Conservation (phyloP, 305 asterid species). For the Lippia alba region DNA sequence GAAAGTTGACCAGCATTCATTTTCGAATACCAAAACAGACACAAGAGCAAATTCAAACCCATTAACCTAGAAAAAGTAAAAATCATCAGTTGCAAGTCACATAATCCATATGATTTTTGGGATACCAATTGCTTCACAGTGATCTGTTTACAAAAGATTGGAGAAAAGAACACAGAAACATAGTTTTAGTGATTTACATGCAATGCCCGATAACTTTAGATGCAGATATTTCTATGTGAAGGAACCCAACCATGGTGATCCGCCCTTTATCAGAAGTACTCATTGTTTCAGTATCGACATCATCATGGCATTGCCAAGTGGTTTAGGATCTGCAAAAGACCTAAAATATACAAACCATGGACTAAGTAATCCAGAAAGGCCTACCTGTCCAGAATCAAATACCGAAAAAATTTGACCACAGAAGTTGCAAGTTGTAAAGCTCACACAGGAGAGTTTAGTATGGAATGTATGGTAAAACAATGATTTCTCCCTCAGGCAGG, state of each 20-base stretch:
- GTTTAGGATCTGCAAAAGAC: conserved; percentile 73
- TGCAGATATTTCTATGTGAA: conserved; percentile 25
- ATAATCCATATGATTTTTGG: conserved; percentile 17
- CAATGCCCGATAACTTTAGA: conserved; percentile 26
- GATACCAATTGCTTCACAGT: conserved; percentile 21
- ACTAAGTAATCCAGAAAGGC: conserved; percentile 19
- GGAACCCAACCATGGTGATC: conserved; percentile 77
- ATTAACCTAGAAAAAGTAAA: conserved; percentile 57
- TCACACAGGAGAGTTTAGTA: conserved; percentile 70
- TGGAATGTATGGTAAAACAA: conserved; percentile 61
- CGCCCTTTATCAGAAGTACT: conserved; percentile 78
- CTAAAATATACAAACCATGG: conserved; percentile 47
- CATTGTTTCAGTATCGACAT: conserved; percentile 70
- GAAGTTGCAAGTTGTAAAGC: conserved; percentile 61
- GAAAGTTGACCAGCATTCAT: conserved; percentile 65
- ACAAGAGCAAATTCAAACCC: conserved; percentile 81
- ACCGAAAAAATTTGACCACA: conserved; percentile 77
- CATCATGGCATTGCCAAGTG: conserved; percentile 70
- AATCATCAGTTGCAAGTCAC: conserved; percentile 35
- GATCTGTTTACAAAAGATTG: conserved; percentile 1
- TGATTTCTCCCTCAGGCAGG: conserved; percentile 48
- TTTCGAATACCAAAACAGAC: conserved; percentile 75
- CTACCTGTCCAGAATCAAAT: conserved; percentile 82
- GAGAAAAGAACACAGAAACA: conserved; percentile 1
- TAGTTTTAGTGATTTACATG: conserved; percentile 23